A percentile compares a stretch with the other conserved stretches of the same genome.
These are phyloP conservation scores for Moesziomyces sp. DNA, from an alignment of 1,284 basidiomycete species.

Conservation along the genomic window DNA sequence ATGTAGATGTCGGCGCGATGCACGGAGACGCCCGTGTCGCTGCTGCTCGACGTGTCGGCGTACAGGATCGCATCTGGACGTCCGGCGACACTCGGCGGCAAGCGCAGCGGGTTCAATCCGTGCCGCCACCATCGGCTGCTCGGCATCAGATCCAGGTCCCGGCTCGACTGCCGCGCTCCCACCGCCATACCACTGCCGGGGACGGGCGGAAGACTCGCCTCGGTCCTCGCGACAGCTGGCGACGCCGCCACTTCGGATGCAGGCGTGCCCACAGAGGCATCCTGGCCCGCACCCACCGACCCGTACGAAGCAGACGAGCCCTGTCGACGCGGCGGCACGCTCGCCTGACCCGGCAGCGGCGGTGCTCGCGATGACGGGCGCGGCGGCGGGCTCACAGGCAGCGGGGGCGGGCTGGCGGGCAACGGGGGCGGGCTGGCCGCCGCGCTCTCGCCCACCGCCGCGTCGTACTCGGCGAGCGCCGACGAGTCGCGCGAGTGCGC, in stretches of 20 bases:
- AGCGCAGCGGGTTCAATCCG: conserved; percentile 44
- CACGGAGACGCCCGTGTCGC: conserved; percentile 14
- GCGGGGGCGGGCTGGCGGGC: conserved; percentile 41
- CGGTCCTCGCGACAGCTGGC: conserved; percentile 8
- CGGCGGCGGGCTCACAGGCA: conserved; percentile 70
- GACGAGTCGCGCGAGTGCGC: conserved; percentile 36
- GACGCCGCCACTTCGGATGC: conserved; percentile 15
- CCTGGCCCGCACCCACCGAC: conserved; percentile 4
- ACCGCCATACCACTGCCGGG: conserved; percentile 8
- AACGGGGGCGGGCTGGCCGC: conserved; percentile 69
- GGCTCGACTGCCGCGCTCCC: conserved; percentile 40
- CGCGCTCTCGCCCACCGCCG: conserved; percentile 60
- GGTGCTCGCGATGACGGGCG: conserved; percentile 81
- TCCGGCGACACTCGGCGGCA: conserved; percentile 52
- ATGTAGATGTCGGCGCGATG: conserved; percentile 48
- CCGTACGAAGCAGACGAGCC: conserved; percentile 33
- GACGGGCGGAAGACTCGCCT: conserved; percentile 13
- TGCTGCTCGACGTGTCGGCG: conserved; percentile 37
- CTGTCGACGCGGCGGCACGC: conserved; percentile 72
- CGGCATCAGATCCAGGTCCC: conserved; percentile 59
- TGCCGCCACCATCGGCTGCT: conserved; percentile 60
- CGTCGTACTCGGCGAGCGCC: conserved; percentile 22
- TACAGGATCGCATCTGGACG: conserved; percentile 54
- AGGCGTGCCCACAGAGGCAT: conserved; percentile 29
- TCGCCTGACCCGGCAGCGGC: conserved; percentile 86